Percentiles rank a stretch among this genome's conserved stretches.
These are phyloP conservation scores for Arthrobotrys pseudoclavata DNA, from an alignment of 2,329 filamentous ascomycete genomes.

Conservation along the genomic window DNA sequence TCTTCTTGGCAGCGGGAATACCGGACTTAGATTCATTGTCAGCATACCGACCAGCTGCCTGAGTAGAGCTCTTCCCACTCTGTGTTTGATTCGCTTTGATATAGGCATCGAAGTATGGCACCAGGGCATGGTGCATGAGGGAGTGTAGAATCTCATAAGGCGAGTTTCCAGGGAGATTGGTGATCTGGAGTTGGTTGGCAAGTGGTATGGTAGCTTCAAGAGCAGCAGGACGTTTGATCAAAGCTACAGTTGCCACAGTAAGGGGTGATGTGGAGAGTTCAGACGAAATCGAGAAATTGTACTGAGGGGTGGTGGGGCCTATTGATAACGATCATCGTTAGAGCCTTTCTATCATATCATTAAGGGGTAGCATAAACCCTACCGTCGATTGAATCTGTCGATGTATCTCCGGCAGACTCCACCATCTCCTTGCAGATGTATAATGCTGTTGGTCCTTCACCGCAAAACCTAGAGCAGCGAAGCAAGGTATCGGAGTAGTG, in stretches of 20 bases:
- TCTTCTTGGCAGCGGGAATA: constrained; percentile 97
- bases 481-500: constrained; percentile 83
- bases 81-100: constrained; percentile 81
- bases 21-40: constrained; percentile 68
- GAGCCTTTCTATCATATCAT: background rate
- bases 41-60: constrained; percentile 74
- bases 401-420: constrained; percentile 63
- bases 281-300: constrained; percentile 82
- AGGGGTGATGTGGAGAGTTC: constrained; percentile 84
- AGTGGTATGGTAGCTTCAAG: constrained; percentile 87
- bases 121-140: constrained; percentile 88
- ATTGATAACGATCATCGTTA: background rate
- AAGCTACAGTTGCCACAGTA: constrained; percentile 86
- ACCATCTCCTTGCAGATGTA: constrained; percentile 89
- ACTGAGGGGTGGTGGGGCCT: constrained; percentile 65
- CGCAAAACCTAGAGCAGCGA: constrained; percentile 88
- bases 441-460: constrained; percentile 86
- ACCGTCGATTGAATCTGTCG: constrained; percentile 50
- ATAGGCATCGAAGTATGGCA: constrained; percentile 97
- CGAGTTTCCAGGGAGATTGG: constrained; percentile 87
- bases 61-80: constrained; percentile 49
- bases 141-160: constrained; percentile 94
- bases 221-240: constrained; percentile 89
- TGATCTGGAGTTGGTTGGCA: constrained; percentile 88
- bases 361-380: background rate